Conservation (phyloP, 768 basidiomycete genomes). For the Termitomyces bulborhizus region DNA sequence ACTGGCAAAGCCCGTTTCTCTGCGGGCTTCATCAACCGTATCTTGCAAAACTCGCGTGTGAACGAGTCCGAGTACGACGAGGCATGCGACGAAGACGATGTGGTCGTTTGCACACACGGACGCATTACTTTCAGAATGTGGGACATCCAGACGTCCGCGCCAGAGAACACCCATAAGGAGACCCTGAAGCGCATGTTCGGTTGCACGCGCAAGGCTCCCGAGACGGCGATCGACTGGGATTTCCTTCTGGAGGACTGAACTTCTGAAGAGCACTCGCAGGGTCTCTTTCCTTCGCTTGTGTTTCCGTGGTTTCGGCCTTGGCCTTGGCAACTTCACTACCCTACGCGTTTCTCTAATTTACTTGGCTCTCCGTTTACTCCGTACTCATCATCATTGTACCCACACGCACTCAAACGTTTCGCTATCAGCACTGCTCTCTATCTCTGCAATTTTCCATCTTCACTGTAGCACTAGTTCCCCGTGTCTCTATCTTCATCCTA, state of each 20-base stretch:
- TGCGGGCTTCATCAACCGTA: slow-evolving; percentile 67
- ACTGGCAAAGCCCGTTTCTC: slow-evolving; percentile 52
- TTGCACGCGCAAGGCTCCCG: slow-evolving; percentile 47
- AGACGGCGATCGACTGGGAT: slow-evolving; percentile 67
- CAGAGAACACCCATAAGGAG: slow-evolving; percentile 61
- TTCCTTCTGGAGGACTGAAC: slow-evolving; percentile 65
- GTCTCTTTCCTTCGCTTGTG: slow-evolving; percentile 7
- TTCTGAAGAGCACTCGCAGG: background rate
- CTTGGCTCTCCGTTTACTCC: background rate
- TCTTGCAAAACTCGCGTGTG: slow-evolving; percentile 46
- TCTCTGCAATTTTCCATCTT: background rate
- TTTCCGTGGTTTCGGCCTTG: slow-evolving; percentile 1
- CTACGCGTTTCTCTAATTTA: background rate
- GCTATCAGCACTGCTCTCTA: slow-evolving; percentile 8
- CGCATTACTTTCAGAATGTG: slow-evolving; percentile 70
- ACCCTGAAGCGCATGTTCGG: slow-evolving; percentile 58
- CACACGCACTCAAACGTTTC: background rate
- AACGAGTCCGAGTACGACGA: slow-evolving; percentile 33
- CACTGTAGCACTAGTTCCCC: slow-evolving; percentile 22
- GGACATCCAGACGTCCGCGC: slow-evolving; percentile 61
- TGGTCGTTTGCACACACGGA: slow-evolving; percentile 57
- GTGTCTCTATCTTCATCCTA: background rate
- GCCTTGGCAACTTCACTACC: background rate
- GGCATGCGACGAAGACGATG: slow-evolving; percentile 46
- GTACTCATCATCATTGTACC: background rate